Percentiles rank a stretch among this genome's conserved stretches.
phyloP scores from a whole-genome alignment of 2,329 filamentous ascomycete species.

The Aspergillus phoenicis region DNA sequence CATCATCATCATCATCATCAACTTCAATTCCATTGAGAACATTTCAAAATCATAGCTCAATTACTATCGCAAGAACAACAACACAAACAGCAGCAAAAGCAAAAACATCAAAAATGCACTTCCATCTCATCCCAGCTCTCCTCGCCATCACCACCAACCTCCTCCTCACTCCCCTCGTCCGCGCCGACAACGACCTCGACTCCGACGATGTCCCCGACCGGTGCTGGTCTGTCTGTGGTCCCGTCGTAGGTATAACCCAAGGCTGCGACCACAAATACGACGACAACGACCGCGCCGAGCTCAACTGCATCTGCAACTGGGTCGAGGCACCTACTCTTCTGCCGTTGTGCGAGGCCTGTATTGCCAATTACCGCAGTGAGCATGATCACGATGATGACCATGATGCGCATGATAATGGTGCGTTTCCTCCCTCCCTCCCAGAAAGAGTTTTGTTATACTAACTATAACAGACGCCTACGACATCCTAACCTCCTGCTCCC shows the following conservation, averaged over 20 bases:
- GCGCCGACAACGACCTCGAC: conserved; percentile 31
- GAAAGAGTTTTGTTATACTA: not conserved
- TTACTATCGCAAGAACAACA: not conserved
- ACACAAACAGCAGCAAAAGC: not conserved
- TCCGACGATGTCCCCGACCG: conserved; percentile 31
- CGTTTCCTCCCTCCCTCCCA: not conserved
- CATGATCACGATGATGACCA: conserved; percentile 18
- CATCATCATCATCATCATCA: no score
- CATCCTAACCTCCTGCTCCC: conserved; percentile 31
- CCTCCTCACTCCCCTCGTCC: conserved; percentile 26
- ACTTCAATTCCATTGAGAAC: not conserved
- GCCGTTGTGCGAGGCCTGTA: conserved; percentile 37
- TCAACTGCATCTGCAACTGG: conserved; percentile 34
- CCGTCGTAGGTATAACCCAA: conserved; percentile 27
- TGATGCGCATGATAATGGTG: conserved; percentile 32
- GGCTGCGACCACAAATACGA: conserved; percentile 28
- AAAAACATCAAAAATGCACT: conserved; percentile 24
- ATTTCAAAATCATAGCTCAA: not conserved
- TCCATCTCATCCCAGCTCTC: conserved; percentile 27
- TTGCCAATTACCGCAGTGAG: conserved; percentile 29
- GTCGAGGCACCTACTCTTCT: conserved; percentile 28
- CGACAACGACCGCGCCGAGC: conserved; percentile 29
- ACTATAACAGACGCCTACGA: conserved; percentile 31
- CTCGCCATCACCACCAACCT: conserved; percentile 18
- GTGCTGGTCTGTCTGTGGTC: conserved; percentile 31